Evolutionary conservation across 495 filamentous ascomycete species (phyloP), one percentile per base, ranked within the genome.

Genomic region (Terfezia boudieri): DNA sequence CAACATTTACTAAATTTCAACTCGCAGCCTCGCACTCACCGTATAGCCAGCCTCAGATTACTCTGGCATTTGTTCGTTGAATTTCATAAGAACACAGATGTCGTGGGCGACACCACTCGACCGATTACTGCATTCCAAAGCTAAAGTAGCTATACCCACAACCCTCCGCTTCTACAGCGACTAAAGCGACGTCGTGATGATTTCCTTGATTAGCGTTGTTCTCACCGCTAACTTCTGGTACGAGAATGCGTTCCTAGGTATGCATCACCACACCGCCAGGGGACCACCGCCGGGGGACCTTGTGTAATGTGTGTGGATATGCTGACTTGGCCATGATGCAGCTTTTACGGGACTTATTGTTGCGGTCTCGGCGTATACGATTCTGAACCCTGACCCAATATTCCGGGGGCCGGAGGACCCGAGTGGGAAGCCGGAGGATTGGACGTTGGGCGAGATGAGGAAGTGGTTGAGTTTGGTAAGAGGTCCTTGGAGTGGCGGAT

Each of bases 321-420:
- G 8, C 41, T 14, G 41, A 14, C 17, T 46, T 20, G 41, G 8
- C 8, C 41, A 46, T 14, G 8, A 46, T 46, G 41, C 17, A 80
- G 80, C 76, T 49, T 94, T 94, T 66, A 76, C 82, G 14, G 85
- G 84, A 22, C 76, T 93, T 58, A 79, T 94, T 46, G 82, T 84
- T 3, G 86, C 83, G 3, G 87, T 82, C 8, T 81, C 87, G 7
- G 82, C 74, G 16, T 94, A 81, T 79, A 74, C 80, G 2, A 92
- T 94, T 57, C 85, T 82, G 81, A 82, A 83, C 52, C 74, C 76
- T 26, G 84, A 86, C 56, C 50, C 60, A 23, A 74, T 93, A 58
- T 87, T 94, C 58, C 85, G 86, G 1, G 60, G 71, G 0, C 67
- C 78, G 53, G 57, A 67, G 26, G 87, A 92, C 66, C 87, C 87